Evolutionary conservation across 805 yeast species (phyloP), one percentile per base, ranked within the genome.

Genomic region (Saccharomyces paradoxus): DNA sequence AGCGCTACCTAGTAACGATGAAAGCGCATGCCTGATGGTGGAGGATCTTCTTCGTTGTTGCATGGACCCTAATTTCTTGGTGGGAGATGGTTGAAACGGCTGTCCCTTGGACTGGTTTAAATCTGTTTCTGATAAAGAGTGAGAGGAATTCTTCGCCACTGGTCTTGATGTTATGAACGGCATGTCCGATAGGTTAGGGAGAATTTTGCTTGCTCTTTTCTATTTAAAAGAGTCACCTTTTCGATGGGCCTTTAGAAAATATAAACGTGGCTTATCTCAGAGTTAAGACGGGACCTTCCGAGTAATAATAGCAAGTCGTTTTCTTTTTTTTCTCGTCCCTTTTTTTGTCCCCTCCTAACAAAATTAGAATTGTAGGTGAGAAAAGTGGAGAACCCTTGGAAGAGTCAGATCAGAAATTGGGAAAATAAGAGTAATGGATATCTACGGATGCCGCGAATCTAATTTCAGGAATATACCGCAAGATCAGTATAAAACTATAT

Each of bases 21-120:
- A 57, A 4, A 65, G 52, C 3, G 67, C 62, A 32, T 56, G 61
- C 49, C 61, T 65, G 21, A 65, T 58, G n/a, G 68, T 55, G 9
- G 68, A 64, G 2, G 67, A 60, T 30, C 63, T 53, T 50, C 63
- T 58, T 37, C 58, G 22, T 37, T 17, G 44, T 21, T 37, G 52
- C n/a, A 50, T 49, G 21, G 54, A 48, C 48, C 51, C 41, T 24
- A 22, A 37, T 37, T 37, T 37, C 44, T 37, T 48, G 21, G 47
- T 44, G 26, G 54, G 29, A 21, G 54, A 52, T 22, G 54, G 22
- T 24, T 47, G 44, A 37, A 22, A 37, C 13, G 24, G 24, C 22
- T 37, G 44, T 37, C 24, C 12, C 8, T 10, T n/a, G 24, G 44
- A 17, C 12, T 37, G 44, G 44, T 17, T 37, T 17, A 37, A 17